Conservation (phyloP, 805 yeast genomes). For the Candida coquimbonensis region DNA sequence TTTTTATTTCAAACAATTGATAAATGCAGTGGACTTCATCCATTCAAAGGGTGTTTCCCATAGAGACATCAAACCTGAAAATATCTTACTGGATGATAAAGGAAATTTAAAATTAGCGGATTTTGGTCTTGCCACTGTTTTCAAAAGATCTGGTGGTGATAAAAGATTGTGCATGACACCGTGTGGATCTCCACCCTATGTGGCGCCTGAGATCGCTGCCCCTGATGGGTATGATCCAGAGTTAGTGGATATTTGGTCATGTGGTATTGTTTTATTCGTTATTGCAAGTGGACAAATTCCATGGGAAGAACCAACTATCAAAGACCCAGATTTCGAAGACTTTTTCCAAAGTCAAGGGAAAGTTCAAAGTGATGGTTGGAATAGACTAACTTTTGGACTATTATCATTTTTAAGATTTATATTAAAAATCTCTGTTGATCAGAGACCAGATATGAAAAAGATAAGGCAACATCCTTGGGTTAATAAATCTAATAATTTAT, state of each 20-base stretch:
- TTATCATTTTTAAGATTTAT: conserved; percentile 47
- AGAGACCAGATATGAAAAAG: conserved; percentile 35
- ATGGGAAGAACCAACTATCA: conserved; percentile 57
- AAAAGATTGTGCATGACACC: conserved; percentile 42
- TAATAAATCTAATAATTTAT: conserved; percentile 33
- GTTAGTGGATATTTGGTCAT: conserved; percentile 59
- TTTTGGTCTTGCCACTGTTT: conserved; percentile 67
- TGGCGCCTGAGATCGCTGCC: conserved; percentile 64
- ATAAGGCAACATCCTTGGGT: conserved; percentile 53
- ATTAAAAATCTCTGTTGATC: conserved; percentile 40
- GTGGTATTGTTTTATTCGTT: conserved; percentile 59
- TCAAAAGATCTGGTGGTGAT: conserved; percentile 40
- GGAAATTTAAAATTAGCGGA: conserved; percentile 73
- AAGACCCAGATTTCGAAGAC: conserved; percentile 40
- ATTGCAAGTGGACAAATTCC: conserved; percentile 60
- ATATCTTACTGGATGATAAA: conserved; percentile 50
- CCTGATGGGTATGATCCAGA: conserved; percentile 48
- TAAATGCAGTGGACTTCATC: conserved; percentile 51
- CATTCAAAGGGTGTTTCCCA: conserved; percentile 63
- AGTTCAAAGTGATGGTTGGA: conserved; percentile 46
- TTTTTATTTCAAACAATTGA: conserved; percentile 59
- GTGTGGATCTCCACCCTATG: conserved; percentile 71
- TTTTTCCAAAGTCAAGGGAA: conserved; percentile 41
- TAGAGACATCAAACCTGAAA: conserved; percentile 65
- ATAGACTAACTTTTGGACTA: conserved; percentile 39